phyloP scores from a whole-genome alignment of 2,329 filamentous ascomycete genomes.

The Camptophora hylomeconis region DNA sequence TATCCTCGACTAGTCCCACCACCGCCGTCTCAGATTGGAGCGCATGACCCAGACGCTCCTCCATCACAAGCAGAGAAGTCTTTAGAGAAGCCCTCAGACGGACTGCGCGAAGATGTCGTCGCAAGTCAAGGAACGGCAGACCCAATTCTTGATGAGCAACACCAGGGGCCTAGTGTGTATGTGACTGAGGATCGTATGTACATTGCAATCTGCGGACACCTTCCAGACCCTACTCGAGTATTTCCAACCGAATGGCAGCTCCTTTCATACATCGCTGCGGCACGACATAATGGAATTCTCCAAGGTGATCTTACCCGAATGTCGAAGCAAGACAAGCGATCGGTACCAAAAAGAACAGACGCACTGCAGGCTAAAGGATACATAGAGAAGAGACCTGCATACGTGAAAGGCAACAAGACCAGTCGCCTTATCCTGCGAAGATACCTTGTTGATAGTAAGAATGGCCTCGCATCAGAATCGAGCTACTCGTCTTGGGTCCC shows the following conservation, averaged over 20 bases:
- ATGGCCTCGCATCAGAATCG: constrained; percentile 7
- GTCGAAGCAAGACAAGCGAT: constrained; percentile 52
- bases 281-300: constrained; percentile 40
- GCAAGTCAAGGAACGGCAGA: neutral
- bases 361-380: constrained; percentile 44
- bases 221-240: constrained; percentile 41
- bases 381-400: constrained; percentile 42
- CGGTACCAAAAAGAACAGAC: constrained; percentile 49
- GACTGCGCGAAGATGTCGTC: no score
- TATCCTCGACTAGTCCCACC: no score
- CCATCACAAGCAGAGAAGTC: neutral
- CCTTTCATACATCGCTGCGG: constrained; percentile 45
- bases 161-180: constrained; percentile 25
- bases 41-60: no score
- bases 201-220: constrained; percentile 48
- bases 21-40: no score
- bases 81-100: no score
- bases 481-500: no score
- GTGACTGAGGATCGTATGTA: constrained; percentile 45
- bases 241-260: constrained; percentile 42
- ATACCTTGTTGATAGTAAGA: constrained; percentile 26
- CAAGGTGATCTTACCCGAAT: constrained; percentile 42
- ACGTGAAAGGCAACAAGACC: constrained; percentile 37
- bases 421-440: constrained; percentile 43
- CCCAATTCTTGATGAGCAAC: no score